Percentiles rank a stretch among this genome's conserved stretches.
These are phyloP conservation scores for Pseudogymnoascus sp. DNA, from an alignment of 2,329 filamentous ascomycete species.

Conservation along the genomic window DNA sequence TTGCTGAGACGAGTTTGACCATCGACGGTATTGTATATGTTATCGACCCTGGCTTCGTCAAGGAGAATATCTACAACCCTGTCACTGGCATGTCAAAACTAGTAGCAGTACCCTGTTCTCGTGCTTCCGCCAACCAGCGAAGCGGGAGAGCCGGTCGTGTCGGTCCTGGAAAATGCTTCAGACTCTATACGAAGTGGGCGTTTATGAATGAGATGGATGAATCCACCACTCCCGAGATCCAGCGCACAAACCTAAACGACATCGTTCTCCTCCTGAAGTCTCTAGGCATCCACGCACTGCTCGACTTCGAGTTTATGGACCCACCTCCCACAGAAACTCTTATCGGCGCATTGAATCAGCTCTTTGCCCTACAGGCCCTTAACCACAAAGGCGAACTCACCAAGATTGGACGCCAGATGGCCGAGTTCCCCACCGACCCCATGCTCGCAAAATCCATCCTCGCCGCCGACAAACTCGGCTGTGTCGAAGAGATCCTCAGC, in stretches of 20 bases:
- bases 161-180: slow-evolving; percentile 84
- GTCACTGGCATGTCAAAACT: slow-evolving; percentile 87
- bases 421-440: slow-evolving; percentile 86
- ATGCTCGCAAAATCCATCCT: slow-evolving; percentile 87
- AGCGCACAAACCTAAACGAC: slow-evolving; percentile 76
- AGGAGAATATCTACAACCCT: slow-evolving; percentile 90
- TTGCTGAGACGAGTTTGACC: slow-evolving; percentile 90
- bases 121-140: slow-evolving; percentile 86
- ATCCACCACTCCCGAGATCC: slow-evolving; percentile 85
- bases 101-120: slow-evolving; percentile 81
- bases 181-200: slow-evolving; percentile 86
- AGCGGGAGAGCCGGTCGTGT: slow-evolving; percentile 89
- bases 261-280: slow-evolving; percentile 82
- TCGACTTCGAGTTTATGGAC: slow-evolving; percentile 96
- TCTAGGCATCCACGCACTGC: slow-evolving; percentile 81
- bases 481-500: slow-evolving; percentile 83
- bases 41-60: slow-evolving; percentile 90
- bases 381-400: slow-evolving; percentile 86
- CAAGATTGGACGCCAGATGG: slow-evolving; percentile 86
- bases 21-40: slow-evolving; percentile 96
- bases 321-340: slow-evolving; percentile 83
- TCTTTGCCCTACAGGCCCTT: slow-evolving; percentile 83
- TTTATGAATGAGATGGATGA: slow-evolving; percentile 94
- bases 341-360: slow-evolving; percentile 78
- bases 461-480: slow-evolving; percentile 81